Evolutionary conservation across 2,329 filamentous ascomycete genomes (phyloP), one percentile per base, ranked within the genome.

Genomic region (Penicillium sumatraense): DNA sequence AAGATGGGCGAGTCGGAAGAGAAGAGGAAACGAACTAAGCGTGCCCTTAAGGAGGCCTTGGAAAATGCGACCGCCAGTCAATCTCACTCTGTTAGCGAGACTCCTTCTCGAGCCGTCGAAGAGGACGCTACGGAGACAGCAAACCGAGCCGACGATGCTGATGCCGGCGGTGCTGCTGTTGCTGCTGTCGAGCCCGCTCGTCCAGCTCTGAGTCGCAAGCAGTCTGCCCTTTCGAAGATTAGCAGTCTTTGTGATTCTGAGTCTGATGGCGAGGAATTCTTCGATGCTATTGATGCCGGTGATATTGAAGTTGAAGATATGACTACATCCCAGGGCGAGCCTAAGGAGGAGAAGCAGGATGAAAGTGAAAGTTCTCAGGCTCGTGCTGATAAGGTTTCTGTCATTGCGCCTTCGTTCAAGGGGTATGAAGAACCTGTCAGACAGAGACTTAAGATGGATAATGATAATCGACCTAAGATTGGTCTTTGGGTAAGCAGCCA

Each of bases 261-360:
- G 51, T 90, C 87, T 1, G 89, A 93, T 54, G 89, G 91, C 29
- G 91, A 96, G 49, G 93, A 98, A 70, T 99, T 99, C 73, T 99
- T 98, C 65, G 95, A 99, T 75, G 95, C 95, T 8, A 89, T 99
- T 5, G 95, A 96, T 73, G 90, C 93, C 38, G 95, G 95, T 13
- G 90, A 95, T 67, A 90, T 98, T 14, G 88, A 96, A 63, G 73
- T 74, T 5, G 68, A 75, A 49, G 86, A 96, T 6, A 79, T 89
- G 4, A 86, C 88, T 26, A n/a, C n/a, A n/a, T n/a, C n/a, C n/a
- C 74, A 79, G 36, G 73, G 83, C 41, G 66, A 67, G n/a, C 63
- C 67, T 18, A 72, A 78, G 38, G 76, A 80, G 36, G 78, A 80
- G 41, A 79, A 81, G 47, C 75, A 80, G 5, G 69, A 78, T n/a